These are phyloP conservation scores for Salix caprea DNA, from an alignment of 345 rosid species.

Conservation along the genomic window DNA sequence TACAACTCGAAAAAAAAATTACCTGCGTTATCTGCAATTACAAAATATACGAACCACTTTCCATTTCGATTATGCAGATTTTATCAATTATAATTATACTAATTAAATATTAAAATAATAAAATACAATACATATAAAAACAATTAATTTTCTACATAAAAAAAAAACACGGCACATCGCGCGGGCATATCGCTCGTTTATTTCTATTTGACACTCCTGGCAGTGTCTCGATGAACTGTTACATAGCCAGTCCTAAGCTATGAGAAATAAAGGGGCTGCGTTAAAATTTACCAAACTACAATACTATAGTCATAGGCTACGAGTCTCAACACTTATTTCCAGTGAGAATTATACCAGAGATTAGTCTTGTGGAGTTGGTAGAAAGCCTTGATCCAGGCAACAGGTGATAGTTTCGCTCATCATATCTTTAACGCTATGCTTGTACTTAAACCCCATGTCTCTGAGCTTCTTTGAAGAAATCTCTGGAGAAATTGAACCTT, in stretches of 20 bases:
- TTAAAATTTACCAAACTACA: not conserved
- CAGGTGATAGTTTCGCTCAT: slow-evolving; percentile 42
- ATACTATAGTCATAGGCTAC: not conserved
- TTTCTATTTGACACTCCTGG: slow-evolving; percentile 8
- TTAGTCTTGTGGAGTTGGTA: slow-evolving; percentile 7
- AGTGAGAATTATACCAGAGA: not conserved
- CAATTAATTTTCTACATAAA: no score
- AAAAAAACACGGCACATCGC: no score
- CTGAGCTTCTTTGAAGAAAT: slow-evolving; percentile 70
- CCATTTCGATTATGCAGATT: no score
- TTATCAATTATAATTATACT: no score
- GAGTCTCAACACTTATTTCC: not conserved
- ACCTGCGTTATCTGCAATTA: no score
- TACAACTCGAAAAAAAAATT: no score
- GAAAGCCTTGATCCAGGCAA: slow-evolving; percentile 39
- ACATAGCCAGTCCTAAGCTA: not conserved
- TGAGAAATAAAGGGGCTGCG: not conserved
- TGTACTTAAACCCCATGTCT: slow-evolving; percentile 57
- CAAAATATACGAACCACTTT: no score
- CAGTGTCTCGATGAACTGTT: not conserved
- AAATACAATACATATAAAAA: no score
- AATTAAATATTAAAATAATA: no score
- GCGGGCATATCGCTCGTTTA: no score
- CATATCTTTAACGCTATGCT: slow-evolving; percentile 52
- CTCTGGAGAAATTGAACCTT: slow-evolving; percentile 31